Conservation (phyloP, 306 rosid species). For the Lotus japonicus region DNA sequence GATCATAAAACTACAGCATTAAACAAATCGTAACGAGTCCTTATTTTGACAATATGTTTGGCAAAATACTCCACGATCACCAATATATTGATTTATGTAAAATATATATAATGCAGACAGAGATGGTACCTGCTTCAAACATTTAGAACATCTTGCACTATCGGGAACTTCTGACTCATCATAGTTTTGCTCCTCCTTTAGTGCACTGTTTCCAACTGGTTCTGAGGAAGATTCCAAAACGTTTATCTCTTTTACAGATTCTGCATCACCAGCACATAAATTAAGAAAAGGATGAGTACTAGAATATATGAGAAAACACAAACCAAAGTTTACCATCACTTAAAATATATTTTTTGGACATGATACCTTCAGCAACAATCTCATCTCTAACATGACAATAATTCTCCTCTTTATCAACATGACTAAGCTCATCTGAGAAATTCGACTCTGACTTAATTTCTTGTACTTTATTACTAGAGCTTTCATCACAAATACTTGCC, state of each 20-base stretch:
- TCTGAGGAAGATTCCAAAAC: conserved; percentile 39
- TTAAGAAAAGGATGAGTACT: conserved; percentile 15
- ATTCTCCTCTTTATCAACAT: conserved; percentile 30
- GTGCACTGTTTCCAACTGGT: conserved; percentile 23
- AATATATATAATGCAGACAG: conserved; percentile 2
- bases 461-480: conserved; percentile 29
- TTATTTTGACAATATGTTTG: too few species aligned
- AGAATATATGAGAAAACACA: not conserved
- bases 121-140: conserved; percentile 49
- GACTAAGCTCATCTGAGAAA: conserved; percentile 18
- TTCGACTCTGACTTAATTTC: conserved; percentile 36
- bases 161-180: conserved; percentile 32
- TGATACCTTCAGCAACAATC: conserved; percentile 55
- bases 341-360: conserved; percentile 14
- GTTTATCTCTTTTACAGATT: conserved; percentile 29
- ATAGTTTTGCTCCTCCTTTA: conserved; percentile 36
- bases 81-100: not conserved
- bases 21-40: not conserved
- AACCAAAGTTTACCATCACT: not conserved
- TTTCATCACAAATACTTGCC: conserved; percentile 27
- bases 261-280: conserved; percentile 45
- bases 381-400: conserved; percentile 29
- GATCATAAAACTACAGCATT: not conserved
- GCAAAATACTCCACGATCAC: too few species aligned
- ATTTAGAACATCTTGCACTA: conserved; percentile 25